Evolutionary conservation across 495 filamentous ascomycete species (phyloP).

Genomic region (Acidiella bohemica): DNA sequence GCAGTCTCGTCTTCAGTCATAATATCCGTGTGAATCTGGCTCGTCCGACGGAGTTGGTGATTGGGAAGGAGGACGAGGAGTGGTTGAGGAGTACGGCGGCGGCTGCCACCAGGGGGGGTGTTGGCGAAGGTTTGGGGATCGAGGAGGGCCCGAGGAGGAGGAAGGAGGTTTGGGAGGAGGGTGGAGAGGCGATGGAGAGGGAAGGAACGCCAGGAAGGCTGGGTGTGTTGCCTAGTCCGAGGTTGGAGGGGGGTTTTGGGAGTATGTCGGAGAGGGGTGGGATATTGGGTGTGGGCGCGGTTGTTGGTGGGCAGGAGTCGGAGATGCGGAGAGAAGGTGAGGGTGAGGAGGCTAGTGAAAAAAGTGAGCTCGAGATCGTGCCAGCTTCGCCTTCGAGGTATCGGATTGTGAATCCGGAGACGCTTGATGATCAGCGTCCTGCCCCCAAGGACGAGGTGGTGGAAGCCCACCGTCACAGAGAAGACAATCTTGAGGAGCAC

Average conservation of each 20-base stretch:
- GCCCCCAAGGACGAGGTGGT: background rate
- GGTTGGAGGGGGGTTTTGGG: constrained; percentile 5
- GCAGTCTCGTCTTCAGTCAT: no score
- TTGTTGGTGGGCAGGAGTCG: background rate
- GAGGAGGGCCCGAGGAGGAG: no score
- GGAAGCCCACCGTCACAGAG: background rate
- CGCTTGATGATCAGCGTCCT: background rate
- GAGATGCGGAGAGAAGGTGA: background rate
- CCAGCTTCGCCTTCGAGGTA: no score
- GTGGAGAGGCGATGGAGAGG: background rate
- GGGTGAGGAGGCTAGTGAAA: background rate
- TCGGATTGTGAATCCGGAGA: no score
- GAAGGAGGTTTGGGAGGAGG: constrained; percentile 1
- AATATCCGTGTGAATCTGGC: no score
- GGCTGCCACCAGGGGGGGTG: background rate
- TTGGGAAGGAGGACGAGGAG: background rate
- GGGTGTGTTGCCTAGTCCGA: constrained; percentile 18
- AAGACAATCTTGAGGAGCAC: background rate
- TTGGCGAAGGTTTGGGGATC: no score
- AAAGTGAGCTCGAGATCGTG: no score
- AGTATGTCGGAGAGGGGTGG: background rate
- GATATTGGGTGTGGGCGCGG: background rate
- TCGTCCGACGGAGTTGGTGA: background rate
- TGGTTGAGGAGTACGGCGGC: background rate
- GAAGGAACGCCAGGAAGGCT: constrained; percentile 14